Base-by-base conservation (phyloP, 129 eudicot genomes). In the Erigeron canadensis region DNA sequence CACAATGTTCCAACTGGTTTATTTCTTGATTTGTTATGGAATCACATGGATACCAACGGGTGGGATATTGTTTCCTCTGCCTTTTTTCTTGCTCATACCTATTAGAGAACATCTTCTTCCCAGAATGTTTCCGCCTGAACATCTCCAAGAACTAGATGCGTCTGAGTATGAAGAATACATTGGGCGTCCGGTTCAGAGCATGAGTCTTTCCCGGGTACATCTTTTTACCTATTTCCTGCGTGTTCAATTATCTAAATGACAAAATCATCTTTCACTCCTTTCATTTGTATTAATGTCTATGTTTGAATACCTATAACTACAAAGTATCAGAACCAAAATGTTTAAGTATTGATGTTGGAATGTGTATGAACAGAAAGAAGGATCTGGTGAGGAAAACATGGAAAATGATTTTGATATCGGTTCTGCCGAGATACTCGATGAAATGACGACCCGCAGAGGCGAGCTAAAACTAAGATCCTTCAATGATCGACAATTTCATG, bases 41-140 rank as follows among this genome's bases (percentile, higher is more conserved):
- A 75, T 92, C 44, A 89, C 98, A 53, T 92, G 98, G 98, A 92
- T 92, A 74, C 98, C 98, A 0, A 75, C 82, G 22, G 98, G 89
- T 22, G 98, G 98, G 78, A 92, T 92, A 37, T 72, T 90, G 77
- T 90, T 90, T 60, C 96, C 96, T 4, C 46, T 90, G 70, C 96
- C 90, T 5, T 87, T 90, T 78, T 90, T 90, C 81, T 72, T 87
- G 73, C 85, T 87, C 39, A 87, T 87, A 78, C 80, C 81, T 67
- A 76, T 90, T 59, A 68, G 96, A 61, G 86, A 90, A 63, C 89
- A 85, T 66, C 8, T 90, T 42, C 91, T 90, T 59, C 95, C 96
- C 44, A 90, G 85, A 82, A 12, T 83, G 22, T 90, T 90, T 42
- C 83, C 93, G 8, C 76, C 75, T 19, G 73, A 81, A 16, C 72